phyloP scores from a whole-genome alignment of 2,329 filamentous ascomycete genomes.

The Talaromyces sp. region DNA sequence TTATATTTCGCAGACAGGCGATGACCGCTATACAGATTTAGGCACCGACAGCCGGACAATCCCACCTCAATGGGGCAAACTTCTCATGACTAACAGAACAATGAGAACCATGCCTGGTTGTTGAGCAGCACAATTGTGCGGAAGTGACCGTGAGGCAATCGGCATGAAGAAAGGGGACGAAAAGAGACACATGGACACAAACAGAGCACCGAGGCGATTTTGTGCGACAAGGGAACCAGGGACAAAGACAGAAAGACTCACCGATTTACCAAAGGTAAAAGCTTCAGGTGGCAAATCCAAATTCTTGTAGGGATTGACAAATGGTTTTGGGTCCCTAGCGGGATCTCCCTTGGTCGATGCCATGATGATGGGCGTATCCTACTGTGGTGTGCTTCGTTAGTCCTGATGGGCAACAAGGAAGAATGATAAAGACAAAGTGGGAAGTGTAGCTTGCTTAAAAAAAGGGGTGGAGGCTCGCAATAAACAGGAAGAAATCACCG shows the following conservation, averaged over 20 bases:
- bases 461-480: background rate
- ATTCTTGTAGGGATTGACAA: conserved; percentile 14
- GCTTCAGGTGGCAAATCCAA: conserved; percentile 17
- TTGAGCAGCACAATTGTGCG: background rate
- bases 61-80: background rate
- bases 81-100: background rate
- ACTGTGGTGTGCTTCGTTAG: background rate
- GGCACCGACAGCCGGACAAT: background rate
- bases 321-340: conserved; percentile 14
- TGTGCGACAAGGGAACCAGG: background rate
- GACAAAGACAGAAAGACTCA: conserved; percentile 9
- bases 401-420: background rate
- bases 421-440: background rate
- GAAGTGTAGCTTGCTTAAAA: background rate
- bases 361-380: background rate
- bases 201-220: background rate
- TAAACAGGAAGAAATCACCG: background rate
- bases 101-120: background rate
- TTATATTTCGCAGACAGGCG: conserved; percentile 4
- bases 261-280: conserved; percentile 7
- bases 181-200: background rate
- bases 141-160: background rate
- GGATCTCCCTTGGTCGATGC: conserved; percentile 11
- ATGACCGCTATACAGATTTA: background rate
- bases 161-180: conserved; percentile 2